Percentiles rank a stretch among this genome's conserved stretches.
These are phyloP conservation scores for Nicotiana sylvestris DNA, from an alignment of 257 asterid species.

Conservation along the genomic window DNA sequence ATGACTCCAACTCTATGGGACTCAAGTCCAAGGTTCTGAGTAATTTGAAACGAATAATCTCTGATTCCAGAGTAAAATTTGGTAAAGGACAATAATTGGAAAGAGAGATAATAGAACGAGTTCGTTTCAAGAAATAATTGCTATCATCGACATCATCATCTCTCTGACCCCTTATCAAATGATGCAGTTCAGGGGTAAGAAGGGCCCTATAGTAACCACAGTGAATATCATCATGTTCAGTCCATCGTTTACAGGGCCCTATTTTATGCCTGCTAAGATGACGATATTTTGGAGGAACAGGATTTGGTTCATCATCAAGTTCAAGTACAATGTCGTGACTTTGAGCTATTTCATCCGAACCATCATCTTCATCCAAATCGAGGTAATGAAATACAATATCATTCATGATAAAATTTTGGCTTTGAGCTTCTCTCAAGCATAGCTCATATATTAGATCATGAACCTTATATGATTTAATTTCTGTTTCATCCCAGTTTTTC, in stretches of 20 bases:
- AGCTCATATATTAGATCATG: no score
- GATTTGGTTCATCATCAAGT: not conserved
- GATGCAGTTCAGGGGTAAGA: no score
- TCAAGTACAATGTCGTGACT: not conserved
- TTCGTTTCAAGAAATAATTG: not conserved
- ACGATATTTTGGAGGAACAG: no score
- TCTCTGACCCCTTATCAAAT: no score
- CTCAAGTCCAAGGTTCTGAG: constrained; percentile 12
- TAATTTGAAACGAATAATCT: not conserved
- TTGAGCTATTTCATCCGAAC: not conserved
- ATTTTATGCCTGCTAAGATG: not conserved
- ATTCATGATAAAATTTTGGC: not conserved
- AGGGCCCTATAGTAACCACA: no score
- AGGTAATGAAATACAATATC: not conserved
- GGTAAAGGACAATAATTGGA: not conserved
- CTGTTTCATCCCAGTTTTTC: not conserved
- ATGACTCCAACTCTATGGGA: not conserved
- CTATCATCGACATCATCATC: no score
- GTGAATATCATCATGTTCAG: not conserved
- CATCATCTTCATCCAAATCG: not conserved
- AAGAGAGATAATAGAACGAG: no score
- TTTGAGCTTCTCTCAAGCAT: no score
- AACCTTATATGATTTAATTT: not conserved
- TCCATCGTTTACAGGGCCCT: not conserved
- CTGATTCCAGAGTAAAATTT: no score